Conservation (phyloP, 1,284 basidiomycete genomes). For the Ganoderma sinense region DNA sequence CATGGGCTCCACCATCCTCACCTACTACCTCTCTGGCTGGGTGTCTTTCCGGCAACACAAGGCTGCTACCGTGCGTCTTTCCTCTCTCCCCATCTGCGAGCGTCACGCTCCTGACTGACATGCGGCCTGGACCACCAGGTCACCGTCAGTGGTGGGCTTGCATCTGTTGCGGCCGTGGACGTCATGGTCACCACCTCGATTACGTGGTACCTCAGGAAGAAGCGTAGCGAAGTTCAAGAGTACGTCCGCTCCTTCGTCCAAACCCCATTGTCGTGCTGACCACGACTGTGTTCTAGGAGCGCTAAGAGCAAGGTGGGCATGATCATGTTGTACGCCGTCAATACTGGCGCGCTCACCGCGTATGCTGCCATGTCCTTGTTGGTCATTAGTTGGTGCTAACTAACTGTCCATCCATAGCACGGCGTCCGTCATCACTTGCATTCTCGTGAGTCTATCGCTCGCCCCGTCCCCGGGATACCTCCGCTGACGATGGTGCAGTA, state of each 20-base stretch:
- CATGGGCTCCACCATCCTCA: conserved; percentile 23
- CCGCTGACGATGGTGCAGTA: conserved; percentile 1
- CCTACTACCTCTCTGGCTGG: conserved; percentile 21
- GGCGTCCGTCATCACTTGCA: conserved; percentile 23
- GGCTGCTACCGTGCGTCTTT: conserved; percentile 10
- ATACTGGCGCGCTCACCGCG: conserved; percentile 29
- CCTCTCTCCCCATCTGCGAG: background rate
- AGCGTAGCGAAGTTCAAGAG: conserved; percentile 20
- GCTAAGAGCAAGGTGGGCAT: conserved; percentile 22
- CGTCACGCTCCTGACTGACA: too few species aligned
- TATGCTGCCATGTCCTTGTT: conserved; percentile 1
- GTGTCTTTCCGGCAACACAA: conserved; percentile 16
- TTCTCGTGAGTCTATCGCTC: conserved; percentile 14
- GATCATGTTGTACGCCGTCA: conserved; percentile 27
- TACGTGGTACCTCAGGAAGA: conserved; percentile 22
- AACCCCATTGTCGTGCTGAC: background rate
- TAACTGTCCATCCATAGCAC: background rate
- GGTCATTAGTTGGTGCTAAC: background rate
- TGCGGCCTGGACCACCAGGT: background rate
- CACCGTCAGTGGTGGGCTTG: conserved; percentile 25
- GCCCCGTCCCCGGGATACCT: too few species aligned
- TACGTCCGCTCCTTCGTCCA: background rate
- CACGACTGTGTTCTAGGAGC: conserved; percentile 2
- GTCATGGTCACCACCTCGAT: conserved; percentile 27
- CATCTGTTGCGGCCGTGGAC: conserved; percentile 22